Percentiles rank a stretch among this genome's conserved stretches.
phyloP scores from a whole-genome alignment of 768 basidiomycete species.

The Rhizopogon rudus region DNA sequence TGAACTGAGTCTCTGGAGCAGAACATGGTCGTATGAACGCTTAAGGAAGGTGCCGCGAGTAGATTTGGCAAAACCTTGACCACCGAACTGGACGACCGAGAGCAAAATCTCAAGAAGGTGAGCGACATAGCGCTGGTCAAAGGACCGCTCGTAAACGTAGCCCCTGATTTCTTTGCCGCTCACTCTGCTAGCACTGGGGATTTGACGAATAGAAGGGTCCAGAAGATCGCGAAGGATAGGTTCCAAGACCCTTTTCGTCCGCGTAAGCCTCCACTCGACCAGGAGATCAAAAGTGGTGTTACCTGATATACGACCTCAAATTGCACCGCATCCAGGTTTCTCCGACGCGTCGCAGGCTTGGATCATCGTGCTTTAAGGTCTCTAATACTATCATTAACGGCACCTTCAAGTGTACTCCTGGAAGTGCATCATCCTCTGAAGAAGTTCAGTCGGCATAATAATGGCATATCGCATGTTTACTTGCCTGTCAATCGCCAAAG shows the following conservation, averaged over 20 bases:
- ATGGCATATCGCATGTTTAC: conserved; percentile 8
- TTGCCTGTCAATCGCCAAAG: conserved; percentile 87
- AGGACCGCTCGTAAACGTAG: conserved; percentile 64
- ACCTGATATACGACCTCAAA: conserved; percentile 89
- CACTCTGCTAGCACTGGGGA: conserved; percentile 43
- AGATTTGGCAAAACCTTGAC: conserved; percentile 79
- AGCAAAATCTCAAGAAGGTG: conserved; percentile 77
- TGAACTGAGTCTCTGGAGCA: conserved; percentile 56
- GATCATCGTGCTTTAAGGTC: conserved; percentile 71
- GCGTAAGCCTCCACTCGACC: neutral
- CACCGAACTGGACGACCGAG: conserved; percentile 80
- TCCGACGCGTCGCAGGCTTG: conserved; percentile 67
- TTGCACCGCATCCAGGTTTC: conserved; percentile 98
- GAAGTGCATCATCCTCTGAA: conserved; percentile 73
- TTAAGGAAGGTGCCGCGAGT: conserved; percentile 60
- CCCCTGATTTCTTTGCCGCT: conserved; percentile 63
- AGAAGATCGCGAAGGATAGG: conserved; percentile 77
- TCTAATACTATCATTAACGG: conserved; percentile 90
- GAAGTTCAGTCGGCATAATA: conserved; percentile 4
- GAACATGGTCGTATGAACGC: conserved; percentile 57
- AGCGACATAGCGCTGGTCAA: conserved; percentile 70
- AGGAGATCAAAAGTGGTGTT: conserved; percentile 1
- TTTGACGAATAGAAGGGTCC: conserved; percentile 61
- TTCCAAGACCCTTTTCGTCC: conserved; percentile 68
- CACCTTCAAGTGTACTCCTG: conserved; percentile 77